Conservation (phyloP, 2,329 filamentous ascomycete genomes). For the Neonectria sp. region DNA sequence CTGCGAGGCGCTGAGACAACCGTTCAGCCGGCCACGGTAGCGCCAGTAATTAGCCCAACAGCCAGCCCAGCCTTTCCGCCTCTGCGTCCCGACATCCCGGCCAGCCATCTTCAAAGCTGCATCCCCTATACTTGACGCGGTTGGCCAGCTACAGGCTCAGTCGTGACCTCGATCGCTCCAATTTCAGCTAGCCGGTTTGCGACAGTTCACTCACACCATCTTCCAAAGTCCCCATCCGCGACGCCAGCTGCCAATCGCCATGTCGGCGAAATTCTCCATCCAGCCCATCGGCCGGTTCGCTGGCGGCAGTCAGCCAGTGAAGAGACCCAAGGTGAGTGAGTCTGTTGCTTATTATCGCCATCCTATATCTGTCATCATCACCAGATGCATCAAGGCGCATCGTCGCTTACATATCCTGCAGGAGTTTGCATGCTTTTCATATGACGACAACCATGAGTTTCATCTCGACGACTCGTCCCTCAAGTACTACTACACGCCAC, state of each 20-base stretch:
- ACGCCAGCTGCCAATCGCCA: constrained; percentile 27
- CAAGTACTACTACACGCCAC: constrained; percentile 89
- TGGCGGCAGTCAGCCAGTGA: constrained; percentile 78
- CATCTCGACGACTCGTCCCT: constrained; percentile 84
- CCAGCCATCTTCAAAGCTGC: background rate
- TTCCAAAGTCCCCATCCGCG: background rate
- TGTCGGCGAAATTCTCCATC: constrained; percentile 70
- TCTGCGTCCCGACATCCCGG: constrained; percentile 2
- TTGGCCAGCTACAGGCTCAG: constrained; percentile 3
- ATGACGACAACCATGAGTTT: constrained; percentile 86
- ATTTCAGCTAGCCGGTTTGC: background rate
- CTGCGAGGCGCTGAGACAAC: constrained; percentile 1
- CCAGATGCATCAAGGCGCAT: background rate
- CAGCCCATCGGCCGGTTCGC: constrained; percentile 79
- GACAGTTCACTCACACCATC: no score
- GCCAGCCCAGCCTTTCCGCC: background rate
- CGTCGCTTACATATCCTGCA: constrained; percentile 52
- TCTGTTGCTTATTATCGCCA: background rate
- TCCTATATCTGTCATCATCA: background rate
- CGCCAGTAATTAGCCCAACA: background rate
- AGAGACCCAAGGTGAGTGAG: constrained; percentile 76
- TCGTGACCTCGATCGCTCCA: background rate
- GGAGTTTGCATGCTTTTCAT: constrained; percentile 96
- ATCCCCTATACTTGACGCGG: background rate
- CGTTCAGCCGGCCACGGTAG: background rate